These are phyloP conservation scores for button mushroom (Agaricus bisporus) DNA, from an alignment of 768 basidiomycete species.

Conservation along the genomic window DNA sequence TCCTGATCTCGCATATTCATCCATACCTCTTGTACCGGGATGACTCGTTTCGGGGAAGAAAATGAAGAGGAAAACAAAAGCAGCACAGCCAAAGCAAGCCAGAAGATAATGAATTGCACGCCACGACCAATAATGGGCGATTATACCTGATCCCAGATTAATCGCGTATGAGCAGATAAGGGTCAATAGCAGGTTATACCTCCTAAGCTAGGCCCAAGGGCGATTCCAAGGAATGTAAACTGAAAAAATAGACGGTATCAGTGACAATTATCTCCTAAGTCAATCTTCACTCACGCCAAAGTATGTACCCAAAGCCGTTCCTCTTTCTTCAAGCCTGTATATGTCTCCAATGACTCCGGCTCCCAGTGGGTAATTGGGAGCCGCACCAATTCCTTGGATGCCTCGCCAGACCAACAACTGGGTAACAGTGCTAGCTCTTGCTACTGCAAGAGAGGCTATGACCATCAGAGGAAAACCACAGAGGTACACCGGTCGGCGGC, in stretches of 20 bases:
- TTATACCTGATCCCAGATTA: slow-evolving; percentile 3
- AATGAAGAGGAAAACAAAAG: slow-evolving; percentile 31
- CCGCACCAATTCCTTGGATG: slow-evolving; percentile 60
- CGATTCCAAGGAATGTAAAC: slow-evolving; percentile 52
- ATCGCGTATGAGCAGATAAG: not conserved
- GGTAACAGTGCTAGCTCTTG: slow-evolving; percentile 33
- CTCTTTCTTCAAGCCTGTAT: slow-evolving; percentile 57
- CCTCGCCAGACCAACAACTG: slow-evolving; percentile 56
- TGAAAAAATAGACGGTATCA: slow-evolving; percentile 13
- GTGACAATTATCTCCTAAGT: not conserved
- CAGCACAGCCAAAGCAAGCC: slow-evolving; percentile 31
- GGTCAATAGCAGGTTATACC: slow-evolving; percentile 23
- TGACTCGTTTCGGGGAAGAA: slow-evolving; percentile 64
- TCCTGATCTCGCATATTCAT: slow-evolving; percentile 27
- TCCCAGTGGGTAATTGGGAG: slow-evolving; percentile 49
- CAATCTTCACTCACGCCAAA: slow-evolving; percentile 33
- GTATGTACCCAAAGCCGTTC: slow-evolving; percentile 53
- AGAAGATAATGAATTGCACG: slow-evolving; percentile 48
- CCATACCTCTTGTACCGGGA: slow-evolving; percentile 50
- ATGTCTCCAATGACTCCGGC: slow-evolving; percentile 62
- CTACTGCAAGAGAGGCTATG: slow-evolving; percentile 56
- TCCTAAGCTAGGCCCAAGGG: slow-evolving; percentile 54
- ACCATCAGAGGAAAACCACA: slow-evolving; percentile 51
- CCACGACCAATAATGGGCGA: slow-evolving; percentile 63
- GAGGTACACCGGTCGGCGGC: slow-evolving; percentile 56